phyloP scores from a whole-genome alignment of 805 yeast species.

The Crinitomyces ghanaensis region DNA sequence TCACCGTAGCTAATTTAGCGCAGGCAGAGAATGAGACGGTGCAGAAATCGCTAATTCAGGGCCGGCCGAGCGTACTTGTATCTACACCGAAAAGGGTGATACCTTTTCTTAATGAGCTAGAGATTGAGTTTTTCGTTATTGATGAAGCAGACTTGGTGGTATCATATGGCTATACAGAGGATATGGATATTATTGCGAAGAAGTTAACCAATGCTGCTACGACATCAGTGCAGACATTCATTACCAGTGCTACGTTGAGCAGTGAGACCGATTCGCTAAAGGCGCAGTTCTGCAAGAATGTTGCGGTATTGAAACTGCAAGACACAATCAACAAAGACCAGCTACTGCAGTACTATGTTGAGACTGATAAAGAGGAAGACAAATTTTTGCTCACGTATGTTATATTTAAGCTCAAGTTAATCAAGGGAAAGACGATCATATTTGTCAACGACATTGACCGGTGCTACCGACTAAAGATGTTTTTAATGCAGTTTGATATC shows the following conservation, averaged over 20 bases:
- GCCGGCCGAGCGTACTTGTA: slow-evolving; percentile 68
- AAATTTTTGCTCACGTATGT: slow-evolving; percentile 86
- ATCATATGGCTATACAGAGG: slow-evolving; percentile 86
- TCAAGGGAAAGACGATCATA: slow-evolving; percentile 81
- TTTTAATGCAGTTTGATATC: slow-evolving; percentile 89
- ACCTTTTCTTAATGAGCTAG: slow-evolving; percentile 31
- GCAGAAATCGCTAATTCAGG: slow-evolving; percentile 53
- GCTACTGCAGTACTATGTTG: slow-evolving; percentile 76
- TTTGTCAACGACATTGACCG: slow-evolving; percentile 93
- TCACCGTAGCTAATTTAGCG: slow-evolving; percentile 55
- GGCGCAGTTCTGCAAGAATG: slow-evolving; percentile 62
- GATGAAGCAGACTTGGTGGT: slow-evolving; percentile 92
- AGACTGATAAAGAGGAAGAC: slow-evolving; percentile 68
- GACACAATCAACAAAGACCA: slow-evolving; percentile 54
- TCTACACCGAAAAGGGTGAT: slow-evolving; percentile 80
- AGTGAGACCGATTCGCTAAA: slow-evolving; percentile 76
- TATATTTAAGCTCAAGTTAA: slow-evolving; percentile 74
- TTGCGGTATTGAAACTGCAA: slow-evolving; percentile 70
- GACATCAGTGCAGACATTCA: slow-evolving; percentile 60
- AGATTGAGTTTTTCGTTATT: slow-evolving; percentile 59
- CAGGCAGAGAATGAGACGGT: slow-evolving; percentile 61
- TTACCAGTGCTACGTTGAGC: slow-evolving; percentile 93
- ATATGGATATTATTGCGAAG: slow-evolving; percentile 52
- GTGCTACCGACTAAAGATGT: slow-evolving; percentile 83
- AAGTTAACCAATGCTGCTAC: slow-evolving; percentile 60